Percentiles rank a stretch among this genome's conserved stretches.
phyloP scores from a whole-genome alignment of 352 stramenopile genomes.

The Ochromonadaceae sp. region DNA sequence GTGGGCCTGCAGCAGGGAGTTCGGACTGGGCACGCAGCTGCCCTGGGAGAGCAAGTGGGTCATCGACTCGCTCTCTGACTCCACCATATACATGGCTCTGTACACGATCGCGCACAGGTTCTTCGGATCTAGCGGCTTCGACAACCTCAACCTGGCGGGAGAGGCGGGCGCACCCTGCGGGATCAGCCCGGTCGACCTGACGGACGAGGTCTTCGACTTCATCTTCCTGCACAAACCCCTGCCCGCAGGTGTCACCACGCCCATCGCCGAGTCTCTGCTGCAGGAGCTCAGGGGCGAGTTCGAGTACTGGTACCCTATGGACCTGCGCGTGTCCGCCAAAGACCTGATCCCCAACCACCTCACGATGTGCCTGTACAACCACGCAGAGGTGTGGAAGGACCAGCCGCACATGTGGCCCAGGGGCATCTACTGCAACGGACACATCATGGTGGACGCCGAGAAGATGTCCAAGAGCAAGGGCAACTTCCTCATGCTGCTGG shows the following conservation, averaged over 20 bases:
- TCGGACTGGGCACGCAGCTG: slow-evolving; percentile 86
- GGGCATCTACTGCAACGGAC: slow-evolving; percentile 96
- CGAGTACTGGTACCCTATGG: slow-evolving; percentile 99
- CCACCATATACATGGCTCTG: slow-evolving; percentile 99
- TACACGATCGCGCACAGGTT: slow-evolving; percentile 98
- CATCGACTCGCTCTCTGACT: slow-evolving; percentile 97
- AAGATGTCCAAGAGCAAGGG: slow-evolving; percentile 99
- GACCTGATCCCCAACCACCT: slow-evolving; percentile 96
- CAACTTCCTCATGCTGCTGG: slow-evolving; percentile 98
- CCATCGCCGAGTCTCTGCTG: slow-evolving; percentile 78
- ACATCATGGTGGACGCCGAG: slow-evolving; percentile 84
- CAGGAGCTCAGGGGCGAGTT: slow-evolving; percentile 89
- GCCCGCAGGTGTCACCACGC: slow-evolving; percentile 63
- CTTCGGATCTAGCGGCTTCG: slow-evolving; percentile 70
- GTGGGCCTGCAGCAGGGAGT: slow-evolving; percentile 92
- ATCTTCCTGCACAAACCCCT: slow-evolving; percentile 80
- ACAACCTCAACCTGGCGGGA: slow-evolving; percentile 71
- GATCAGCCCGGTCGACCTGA: slow-evolving; percentile 56
- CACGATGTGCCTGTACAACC: slow-evolving; percentile 99
- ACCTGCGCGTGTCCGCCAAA: slow-evolving; percentile 89
- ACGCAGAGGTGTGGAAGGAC: slow-evolving; percentile 91
- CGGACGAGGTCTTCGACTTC: slow-evolving; percentile 95
- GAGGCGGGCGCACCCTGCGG: slow-evolving; percentile 31
- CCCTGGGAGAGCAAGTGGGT: slow-evolving; percentile 97
- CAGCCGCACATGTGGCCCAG: slow-evolving; percentile 89